A percentile compares a stretch with the other conserved stretches of the same genome.
Conservation (phyloP, 129 eudicot species). For the Centrapalus pauciflorus region DNA sequence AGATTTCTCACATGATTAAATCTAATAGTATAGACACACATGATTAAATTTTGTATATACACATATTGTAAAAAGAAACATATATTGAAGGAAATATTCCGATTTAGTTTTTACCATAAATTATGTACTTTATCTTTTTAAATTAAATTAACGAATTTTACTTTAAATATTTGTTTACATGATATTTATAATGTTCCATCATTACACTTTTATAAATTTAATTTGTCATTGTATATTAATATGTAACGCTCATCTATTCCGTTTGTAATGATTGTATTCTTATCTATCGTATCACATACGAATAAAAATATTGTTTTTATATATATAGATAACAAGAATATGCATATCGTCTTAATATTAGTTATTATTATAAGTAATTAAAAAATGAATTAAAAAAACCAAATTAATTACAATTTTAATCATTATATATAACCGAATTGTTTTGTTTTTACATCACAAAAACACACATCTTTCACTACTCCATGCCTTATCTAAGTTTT, state of each 20-base stretch:
- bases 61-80: too few relatives aligned
- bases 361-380: neutral
- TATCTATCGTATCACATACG: neutral
- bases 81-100: too few relatives aligned
- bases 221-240: neutral
- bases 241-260: neutral
- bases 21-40: too few relatives aligned
- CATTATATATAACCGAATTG: neutral
- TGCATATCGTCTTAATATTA: neutral
- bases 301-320: neutral
- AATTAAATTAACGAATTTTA: neutral
- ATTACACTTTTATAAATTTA: too few relatives aligned
- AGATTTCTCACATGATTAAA: too few relatives aligned
- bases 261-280: conserved; percentile 2
- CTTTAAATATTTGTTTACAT: neutral
- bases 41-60: too few relatives aligned
- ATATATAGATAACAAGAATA: neutral
- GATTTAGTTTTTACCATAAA: too few relatives aligned
- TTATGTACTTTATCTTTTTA: too few relatives aligned
- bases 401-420: neutral
- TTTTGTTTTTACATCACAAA: too few relatives aligned
- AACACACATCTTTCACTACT: neutral
- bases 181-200: neutral
- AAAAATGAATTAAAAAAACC: neutral
- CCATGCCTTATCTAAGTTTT: conserved; percentile 3